Evolutionary conservation across 2,329 filamentous ascomycete genomes (phyloP).

Genomic region (Colletotrichum cereale): DNA sequence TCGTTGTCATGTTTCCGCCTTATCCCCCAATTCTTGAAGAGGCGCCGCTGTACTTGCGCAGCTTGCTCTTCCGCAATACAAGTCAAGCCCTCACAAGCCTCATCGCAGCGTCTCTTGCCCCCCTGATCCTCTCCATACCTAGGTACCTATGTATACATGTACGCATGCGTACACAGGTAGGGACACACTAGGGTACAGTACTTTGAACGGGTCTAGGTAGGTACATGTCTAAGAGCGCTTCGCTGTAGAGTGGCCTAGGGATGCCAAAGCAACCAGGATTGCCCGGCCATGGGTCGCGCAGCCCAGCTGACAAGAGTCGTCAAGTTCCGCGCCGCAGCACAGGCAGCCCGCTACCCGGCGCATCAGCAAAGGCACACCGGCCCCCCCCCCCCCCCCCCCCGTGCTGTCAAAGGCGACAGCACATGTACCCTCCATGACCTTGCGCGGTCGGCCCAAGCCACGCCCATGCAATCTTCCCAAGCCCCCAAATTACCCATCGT

Average conservation of each 20-base stretch:
- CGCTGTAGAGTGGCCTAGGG: conserved; percentile 24
- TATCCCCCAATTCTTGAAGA: not conserved
- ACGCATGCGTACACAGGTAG: not conserved
- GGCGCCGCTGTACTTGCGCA: not conserved
- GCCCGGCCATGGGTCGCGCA: conserved; percentile 8
- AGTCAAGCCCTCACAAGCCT: not conserved
- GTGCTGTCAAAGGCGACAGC: not conserved
- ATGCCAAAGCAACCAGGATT: conserved; percentile 5
- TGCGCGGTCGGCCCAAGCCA: conserved; percentile 29
- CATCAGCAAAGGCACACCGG: not conserved
- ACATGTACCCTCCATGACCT: not conserved
- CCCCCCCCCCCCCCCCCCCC: too few relatives aligned
- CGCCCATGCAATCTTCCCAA: conserved; percentile 14
- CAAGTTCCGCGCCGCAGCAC: not conserved
- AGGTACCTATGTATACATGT: not conserved
- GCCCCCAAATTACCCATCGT: conserved; percentile 40
- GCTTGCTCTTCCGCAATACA: not conserved
- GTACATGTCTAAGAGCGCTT: not conserved
- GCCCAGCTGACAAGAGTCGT: conserved; percentile 15
- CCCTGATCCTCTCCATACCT: not conserved
- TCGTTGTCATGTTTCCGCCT: not conserved
- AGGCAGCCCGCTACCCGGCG: not conserved
- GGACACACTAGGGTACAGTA: too few relatives aligned
- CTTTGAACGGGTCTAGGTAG: conserved; percentile 20
- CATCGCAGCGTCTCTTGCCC: not conserved